Conservation (phyloP, 164 flowering plant species). For the Protea cynaroides region DNA sequence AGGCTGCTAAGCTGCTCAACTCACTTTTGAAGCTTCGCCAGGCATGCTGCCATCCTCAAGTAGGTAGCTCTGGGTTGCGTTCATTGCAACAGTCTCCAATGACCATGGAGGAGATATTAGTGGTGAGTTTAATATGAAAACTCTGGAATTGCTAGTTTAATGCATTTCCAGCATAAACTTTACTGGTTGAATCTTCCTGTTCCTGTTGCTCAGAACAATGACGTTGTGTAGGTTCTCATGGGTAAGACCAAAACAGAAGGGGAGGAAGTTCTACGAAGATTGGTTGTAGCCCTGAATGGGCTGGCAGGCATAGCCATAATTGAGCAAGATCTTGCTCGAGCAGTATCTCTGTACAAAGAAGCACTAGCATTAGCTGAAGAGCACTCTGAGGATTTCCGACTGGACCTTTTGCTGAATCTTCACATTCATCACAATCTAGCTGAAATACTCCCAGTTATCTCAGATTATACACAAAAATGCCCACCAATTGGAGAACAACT, state of each 20-base stretch:
- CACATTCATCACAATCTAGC: slow-evolving; percentile 83
- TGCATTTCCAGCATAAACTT: background rate
- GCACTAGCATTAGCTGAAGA: slow-evolving; percentile 56
- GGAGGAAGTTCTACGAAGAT: slow-evolving; percentile 83
- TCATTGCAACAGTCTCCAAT: slow-evolving; percentile 89
- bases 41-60: slow-evolving; percentile 99
- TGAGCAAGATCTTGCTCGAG: slow-evolving; percentile 46
- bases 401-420: slow-evolving; percentile 81
- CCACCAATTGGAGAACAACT: slow-evolving; percentile 13
- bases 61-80: slow-evolving; percentile 91
- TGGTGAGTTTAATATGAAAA: slow-evolving; percentile 32
- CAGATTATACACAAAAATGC: slow-evolving; percentile 12
- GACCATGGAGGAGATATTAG: slow-evolving; percentile 93
- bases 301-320: slow-evolving; percentile 84
- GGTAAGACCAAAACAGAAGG: slow-evolving; percentile 87
- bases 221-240: slow-evolving; percentile 59
- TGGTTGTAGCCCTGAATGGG: slow-evolving; percentile 80
- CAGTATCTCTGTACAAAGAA: slow-evolving; percentile 66
- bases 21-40: slow-evolving; percentile 97
- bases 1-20: slow-evolving; percentile 75
- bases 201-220: slow-evolving; percentile 7
- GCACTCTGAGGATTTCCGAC: slow-evolving; percentile 71
- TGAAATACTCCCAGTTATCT: slow-evolving; percentile 44
- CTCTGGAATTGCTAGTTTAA: background rate
- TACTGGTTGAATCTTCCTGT: background rate